These are phyloP conservation scores for Suillus brevipes DNA, from an alignment of 768 basidiomycete genomes.

Conservation along the genomic window DNA sequence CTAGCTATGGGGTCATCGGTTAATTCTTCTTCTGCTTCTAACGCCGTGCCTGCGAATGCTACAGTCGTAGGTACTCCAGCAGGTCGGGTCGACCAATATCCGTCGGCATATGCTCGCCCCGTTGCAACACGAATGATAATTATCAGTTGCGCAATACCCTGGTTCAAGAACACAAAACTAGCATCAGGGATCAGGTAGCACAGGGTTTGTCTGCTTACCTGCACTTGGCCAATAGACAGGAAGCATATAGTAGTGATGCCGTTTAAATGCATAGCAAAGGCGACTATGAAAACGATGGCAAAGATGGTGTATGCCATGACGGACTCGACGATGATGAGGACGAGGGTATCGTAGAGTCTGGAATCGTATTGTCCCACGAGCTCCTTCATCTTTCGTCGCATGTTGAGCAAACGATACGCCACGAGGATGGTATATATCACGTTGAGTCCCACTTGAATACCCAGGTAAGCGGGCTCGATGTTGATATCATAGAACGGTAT, in stretches of 20 bases:
- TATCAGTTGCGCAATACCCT: conserved; percentile 30
- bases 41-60: not conserved
- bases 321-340: not conserved
- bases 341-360: conserved; percentile 7
- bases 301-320: conserved; percentile 19
- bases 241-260: conserved; percentile 26
- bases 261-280: conserved; percentile 17
- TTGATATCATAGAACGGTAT: conserved; percentile 10
- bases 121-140: conserved; percentile 34
- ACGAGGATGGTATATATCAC: conserved; percentile 29
- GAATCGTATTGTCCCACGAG: conserved; percentile 12
- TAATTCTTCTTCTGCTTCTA: not conserved
- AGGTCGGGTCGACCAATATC: not conserved
- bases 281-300: conserved; percentile 27
- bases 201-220: conserved; percentile 14
- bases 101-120: conserved; percentile 24
- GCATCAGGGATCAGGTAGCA: too few species aligned
- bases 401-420: conserved; percentile 19
- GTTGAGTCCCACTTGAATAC: conserved; percentile 17
- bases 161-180: not conserved
- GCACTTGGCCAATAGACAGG: conserved; percentile 23
- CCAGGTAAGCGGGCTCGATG: conserved; percentile 19
- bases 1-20: not conserved
- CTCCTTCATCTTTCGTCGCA: conserved; percentile 15
- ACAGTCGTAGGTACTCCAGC: not conserved